phyloP scores from a whole-genome alignment of 169 alveolate genomes.

The Plasmodium yoelii region DNA sequence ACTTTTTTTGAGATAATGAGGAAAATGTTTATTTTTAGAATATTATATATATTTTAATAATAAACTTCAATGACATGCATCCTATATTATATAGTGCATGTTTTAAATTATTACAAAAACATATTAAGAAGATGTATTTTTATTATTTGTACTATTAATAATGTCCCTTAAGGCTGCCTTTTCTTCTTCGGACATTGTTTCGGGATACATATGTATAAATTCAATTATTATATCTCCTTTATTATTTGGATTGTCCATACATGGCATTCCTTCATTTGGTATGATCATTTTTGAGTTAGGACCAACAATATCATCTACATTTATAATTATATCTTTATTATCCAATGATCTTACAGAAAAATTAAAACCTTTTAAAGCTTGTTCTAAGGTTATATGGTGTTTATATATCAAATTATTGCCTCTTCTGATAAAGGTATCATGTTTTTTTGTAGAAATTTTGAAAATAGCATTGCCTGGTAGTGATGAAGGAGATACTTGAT shows the following conservation, averaged over 20 bases:
- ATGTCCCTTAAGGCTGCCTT: slow-evolving; percentile 57
- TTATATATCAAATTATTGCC: slow-evolving; percentile 86
- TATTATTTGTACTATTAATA: not conserved
- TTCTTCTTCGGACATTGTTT: slow-evolving; percentile 81
- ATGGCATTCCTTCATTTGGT: slow-evolving; percentile 88
- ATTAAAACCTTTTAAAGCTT: slow-evolving; percentile 88
- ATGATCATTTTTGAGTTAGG: slow-evolving; percentile 85
- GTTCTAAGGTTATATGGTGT: slow-evolving; percentile 85
- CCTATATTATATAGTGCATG: too few species aligned
- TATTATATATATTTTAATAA: too few species aligned
- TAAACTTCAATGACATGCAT: too few species aligned
- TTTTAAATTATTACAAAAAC: too few species aligned
- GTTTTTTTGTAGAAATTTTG: slow-evolving; percentile 82
- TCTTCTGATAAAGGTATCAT: slow-evolving; percentile 83
- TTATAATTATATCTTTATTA: slow-evolving; percentile 85
- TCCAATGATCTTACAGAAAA: slow-evolving; percentile 88
- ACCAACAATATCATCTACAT: slow-evolving; percentile 85
- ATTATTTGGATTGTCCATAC: slow-evolving; percentile 80
- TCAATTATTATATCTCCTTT: slow-evolving; percentile 88
- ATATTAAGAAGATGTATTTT: not conserved
- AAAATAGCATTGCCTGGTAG: slow-evolving; percentile 88
- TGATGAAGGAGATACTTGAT: slow-evolving; percentile 84
- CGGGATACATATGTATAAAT: slow-evolving; percentile 86
- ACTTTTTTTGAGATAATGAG: too few species aligned
- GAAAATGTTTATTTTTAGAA: too few species aligned